These are phyloP conservation scores for Tylopilus sp. DNA, from an alignment of 768 basidiomycete genomes.

Conservation along the genomic window DNA sequence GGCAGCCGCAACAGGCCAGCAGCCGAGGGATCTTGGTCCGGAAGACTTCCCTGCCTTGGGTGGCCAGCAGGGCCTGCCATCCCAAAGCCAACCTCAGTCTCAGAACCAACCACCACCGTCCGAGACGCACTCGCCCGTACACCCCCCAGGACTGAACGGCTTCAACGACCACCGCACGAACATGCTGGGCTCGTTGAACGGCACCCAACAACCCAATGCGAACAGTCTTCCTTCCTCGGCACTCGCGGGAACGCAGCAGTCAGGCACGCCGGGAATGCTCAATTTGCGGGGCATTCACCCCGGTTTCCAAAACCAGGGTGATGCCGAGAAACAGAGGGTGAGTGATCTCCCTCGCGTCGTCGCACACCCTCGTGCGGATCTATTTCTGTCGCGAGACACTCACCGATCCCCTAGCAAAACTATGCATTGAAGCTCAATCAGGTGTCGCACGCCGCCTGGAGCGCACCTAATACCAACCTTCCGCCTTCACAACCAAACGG, in stretches of 20 bases:
- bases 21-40: conserved; percentile 55
- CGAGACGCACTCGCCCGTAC: conserved; percentile 36
- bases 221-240: conserved; percentile 20
- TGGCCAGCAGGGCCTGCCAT: conserved; percentile 44
- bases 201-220: conserved; percentile 22
- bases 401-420: conserved; percentile 43
- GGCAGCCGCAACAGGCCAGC: conserved; percentile 5
- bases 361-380: background rate
- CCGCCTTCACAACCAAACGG: conserved; percentile 30
- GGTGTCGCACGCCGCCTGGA: conserved; percentile 62
- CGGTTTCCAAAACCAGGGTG: conserved; percentile 53
- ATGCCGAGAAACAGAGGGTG: conserved; percentile 69
- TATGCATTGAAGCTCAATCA: conserved; percentile 64
- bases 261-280: conserved; percentile 64
- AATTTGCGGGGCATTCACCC: conserved; percentile 44
- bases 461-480: conserved; percentile 50
- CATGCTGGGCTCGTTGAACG: conserved; percentile 49
- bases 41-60: conserved; percentile 90
- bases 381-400: background rate
- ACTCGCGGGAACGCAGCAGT: conserved; percentile 45
- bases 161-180: conserved; percentile 55
- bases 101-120: conserved; percentile 31
- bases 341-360: conserved; percentile 26
- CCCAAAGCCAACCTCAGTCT: conserved; percentile 28
- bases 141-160: conserved; percentile 79